A percentile compares a stretch with the other conserved stretches of the same genome.
Evolutionary conservation across 495 filamentous ascomycete genomes (phyloP).

Genomic region (Thermochaetoides thermophila): DNA sequence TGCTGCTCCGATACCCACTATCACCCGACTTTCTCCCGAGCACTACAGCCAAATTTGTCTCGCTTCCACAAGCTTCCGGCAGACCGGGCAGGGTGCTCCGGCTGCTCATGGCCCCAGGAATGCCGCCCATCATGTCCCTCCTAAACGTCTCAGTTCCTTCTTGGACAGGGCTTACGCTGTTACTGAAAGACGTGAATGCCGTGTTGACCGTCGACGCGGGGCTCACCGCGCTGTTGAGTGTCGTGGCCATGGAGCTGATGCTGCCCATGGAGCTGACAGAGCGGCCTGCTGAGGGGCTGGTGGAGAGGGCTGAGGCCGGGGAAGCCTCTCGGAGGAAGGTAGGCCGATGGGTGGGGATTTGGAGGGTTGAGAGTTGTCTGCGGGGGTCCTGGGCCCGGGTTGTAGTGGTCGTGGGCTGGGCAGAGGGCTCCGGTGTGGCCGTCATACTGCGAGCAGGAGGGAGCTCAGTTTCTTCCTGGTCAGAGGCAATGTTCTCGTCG

Average conservation of each 20-base stretch:
- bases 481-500: constrained; percentile 6
- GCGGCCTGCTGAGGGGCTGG: not conserved
- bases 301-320: not conserved
- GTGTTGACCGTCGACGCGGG: not conserved
- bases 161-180: too few species aligned
- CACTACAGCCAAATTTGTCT: too few species aligned
- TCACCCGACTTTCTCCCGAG: constrained; percentile 7
- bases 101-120: too few species aligned
- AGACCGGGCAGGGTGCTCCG: too few species aligned
- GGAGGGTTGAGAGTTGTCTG: constrained; percentile 1
- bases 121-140: too few species aligned
- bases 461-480: too few species aligned
- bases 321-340: not conserved
- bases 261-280: constrained; percentile 1
- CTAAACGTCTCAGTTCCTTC: too few species aligned
- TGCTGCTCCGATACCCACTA: constrained; percentile 11
- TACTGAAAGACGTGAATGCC: constrained; percentile 3
- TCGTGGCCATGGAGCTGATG: not conserved
- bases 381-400: not conserved
- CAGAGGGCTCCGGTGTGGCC: not conserved
- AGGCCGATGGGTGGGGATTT: not conserved
- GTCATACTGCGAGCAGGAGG: not conserved
- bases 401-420: not conserved
- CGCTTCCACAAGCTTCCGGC: too few species aligned
- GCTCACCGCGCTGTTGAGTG: not conserved